phyloP scores from a whole-genome alignment of 192 early-diverging fungal species.

The Coemansia sp. region DNA sequence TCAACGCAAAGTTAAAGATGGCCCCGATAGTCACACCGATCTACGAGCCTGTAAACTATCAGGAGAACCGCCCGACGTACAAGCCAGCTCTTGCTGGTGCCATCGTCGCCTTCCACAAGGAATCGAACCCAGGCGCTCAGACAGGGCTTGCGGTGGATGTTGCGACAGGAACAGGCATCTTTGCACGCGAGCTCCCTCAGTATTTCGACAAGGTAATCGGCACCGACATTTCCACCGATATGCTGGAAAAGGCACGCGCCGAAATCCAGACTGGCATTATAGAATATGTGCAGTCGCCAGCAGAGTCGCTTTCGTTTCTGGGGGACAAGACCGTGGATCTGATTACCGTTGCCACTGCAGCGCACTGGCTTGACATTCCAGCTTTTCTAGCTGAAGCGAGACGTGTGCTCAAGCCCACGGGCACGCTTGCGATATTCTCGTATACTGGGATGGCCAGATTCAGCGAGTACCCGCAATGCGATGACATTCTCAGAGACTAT shows the following conservation, averaged over 20 bases:
- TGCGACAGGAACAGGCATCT: conserved; percentile 51
- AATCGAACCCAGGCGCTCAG: not conserved
- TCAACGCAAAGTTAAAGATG: too few species aligned
- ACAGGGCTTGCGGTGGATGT: conserved; percentile 48
- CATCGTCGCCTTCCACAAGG: too few species aligned
- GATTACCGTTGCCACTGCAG: conserved; percentile 41
- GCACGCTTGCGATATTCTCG: conserved; percentile 46
- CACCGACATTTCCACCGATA: conserved; percentile 39
- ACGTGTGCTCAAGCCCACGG: conserved; percentile 45
- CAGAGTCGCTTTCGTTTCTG: conserved; percentile 15
- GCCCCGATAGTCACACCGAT: too few species aligned
- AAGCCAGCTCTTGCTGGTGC: too few species aligned
- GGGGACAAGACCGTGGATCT: conserved; percentile 32
- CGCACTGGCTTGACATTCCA: conserved; percentile 29
- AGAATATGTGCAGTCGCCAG: too few species aligned
- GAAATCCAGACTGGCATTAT: not conserved
- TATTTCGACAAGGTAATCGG: conserved; percentile 24
- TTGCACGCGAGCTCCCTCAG: not conserved
- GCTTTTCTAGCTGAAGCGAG: conserved; percentile 28
- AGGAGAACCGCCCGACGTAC: too few species aligned
- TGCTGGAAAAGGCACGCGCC: conserved; percentile 42
- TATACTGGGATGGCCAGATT: conserved; percentile 40
- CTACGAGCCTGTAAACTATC: too few species aligned
- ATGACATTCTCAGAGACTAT: conserved; percentile 32
- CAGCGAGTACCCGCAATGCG: conserved; percentile 44